phyloP scores from a whole-genome alignment of 352 stramenopile genomes.

The Phytophthora megakarya region DNA sequence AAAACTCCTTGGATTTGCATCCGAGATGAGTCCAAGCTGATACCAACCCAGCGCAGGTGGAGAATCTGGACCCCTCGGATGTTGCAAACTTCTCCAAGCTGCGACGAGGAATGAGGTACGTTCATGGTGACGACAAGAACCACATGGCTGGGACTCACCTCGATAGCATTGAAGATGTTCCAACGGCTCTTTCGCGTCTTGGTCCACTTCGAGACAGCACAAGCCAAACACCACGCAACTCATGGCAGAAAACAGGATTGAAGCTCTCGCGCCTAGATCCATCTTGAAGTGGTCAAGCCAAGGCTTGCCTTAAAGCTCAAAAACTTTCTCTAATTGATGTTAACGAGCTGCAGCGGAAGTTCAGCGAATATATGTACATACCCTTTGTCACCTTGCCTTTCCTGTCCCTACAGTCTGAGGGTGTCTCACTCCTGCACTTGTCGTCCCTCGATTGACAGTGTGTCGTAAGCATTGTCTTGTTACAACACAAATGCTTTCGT shows the following conservation, averaged over 20 bases:
- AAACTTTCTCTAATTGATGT: conserved; percentile 34
- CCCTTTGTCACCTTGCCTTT: conserved; percentile 34
- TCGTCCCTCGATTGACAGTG: conserved; percentile 11
- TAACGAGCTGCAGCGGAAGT: conserved; percentile 26
- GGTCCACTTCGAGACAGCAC: conserved; percentile 46
- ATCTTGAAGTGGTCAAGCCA: conserved; percentile 14
- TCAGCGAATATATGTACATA: conserved; percentile 47
- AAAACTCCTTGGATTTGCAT: conserved; percentile 3
- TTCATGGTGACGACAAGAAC: conserved; percentile 70
- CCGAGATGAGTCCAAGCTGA: neutral
- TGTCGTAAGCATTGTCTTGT: conserved; percentile 18
- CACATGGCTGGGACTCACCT: conserved; percentile 73
- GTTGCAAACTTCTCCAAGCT: conserved; percentile 18
- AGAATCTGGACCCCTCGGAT: conserved; percentile 23
- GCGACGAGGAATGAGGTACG: conserved; percentile 52
- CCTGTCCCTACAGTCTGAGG: conserved; percentile 31
- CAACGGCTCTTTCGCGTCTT: conserved; percentile 68
- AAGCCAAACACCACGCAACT: too few species aligned
- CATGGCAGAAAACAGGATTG: neutral
- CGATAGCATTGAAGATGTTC: conserved; percentile 59
- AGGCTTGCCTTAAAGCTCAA: conserved; percentile 23
- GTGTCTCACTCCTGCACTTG: conserved; percentile 24
- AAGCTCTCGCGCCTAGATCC: neutral
- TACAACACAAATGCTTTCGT: conserved; percentile 16
- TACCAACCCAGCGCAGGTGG: conserved; percentile 7